A percentile compares a stretch with the other conserved stretches of the same genome.
Evolutionary conservation across 78 protist genomes (phyloP).

Genomic region (Mantamonas sphyraenae): DNA sequence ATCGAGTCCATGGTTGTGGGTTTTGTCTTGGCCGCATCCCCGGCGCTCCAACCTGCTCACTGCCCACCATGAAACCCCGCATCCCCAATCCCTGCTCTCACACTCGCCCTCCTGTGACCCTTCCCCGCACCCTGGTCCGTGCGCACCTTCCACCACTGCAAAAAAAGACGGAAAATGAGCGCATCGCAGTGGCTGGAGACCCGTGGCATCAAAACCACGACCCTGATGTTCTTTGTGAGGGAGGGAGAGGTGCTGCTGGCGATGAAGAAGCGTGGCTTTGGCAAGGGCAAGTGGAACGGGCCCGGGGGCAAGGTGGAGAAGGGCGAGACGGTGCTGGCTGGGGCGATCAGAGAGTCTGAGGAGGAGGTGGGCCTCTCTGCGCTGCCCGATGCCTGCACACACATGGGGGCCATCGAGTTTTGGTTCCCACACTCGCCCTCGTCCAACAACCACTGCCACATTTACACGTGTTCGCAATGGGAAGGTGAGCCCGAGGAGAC

Average conservation of each 20-base stretch:
- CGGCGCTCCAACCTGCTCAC: too few relatives aligned
- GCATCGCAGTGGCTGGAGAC: too few relatives aligned
- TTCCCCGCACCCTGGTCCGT: too few relatives aligned
- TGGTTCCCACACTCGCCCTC: background rate
- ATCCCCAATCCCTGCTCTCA: too few relatives aligned
- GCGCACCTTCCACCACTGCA: too few relatives aligned
- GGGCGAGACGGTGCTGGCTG: conserved; percentile 37
- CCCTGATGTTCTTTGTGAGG: too few relatives aligned
- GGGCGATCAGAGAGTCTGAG: conserved; percentile 36
- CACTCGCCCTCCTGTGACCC: too few relatives aligned
- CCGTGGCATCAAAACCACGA: too few relatives aligned
- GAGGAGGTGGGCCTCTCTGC: conserved; percentile 45
- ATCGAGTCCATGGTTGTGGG: too few relatives aligned
- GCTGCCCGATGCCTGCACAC: background rate
- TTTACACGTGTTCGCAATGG: conserved; percentile 3
- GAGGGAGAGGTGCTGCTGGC: conserved; percentile 52
- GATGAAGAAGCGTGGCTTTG: conserved; percentile 55
- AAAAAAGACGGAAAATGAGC: too few relatives aligned
- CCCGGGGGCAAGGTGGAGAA: conserved; percentile 55
- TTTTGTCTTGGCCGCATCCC: too few relatives aligned
- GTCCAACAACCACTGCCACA: conserved; percentile 3
- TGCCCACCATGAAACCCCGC: too few relatives aligned
- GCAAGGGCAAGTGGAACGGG: conserved; percentile 48
- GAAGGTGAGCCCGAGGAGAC: conserved; percentile 24
- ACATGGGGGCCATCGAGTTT: conserved; percentile 3